phyloP scores from a whole-genome alignment of 768 basidiomycete genomes.

The Melanogaster broomeanus region DNA sequence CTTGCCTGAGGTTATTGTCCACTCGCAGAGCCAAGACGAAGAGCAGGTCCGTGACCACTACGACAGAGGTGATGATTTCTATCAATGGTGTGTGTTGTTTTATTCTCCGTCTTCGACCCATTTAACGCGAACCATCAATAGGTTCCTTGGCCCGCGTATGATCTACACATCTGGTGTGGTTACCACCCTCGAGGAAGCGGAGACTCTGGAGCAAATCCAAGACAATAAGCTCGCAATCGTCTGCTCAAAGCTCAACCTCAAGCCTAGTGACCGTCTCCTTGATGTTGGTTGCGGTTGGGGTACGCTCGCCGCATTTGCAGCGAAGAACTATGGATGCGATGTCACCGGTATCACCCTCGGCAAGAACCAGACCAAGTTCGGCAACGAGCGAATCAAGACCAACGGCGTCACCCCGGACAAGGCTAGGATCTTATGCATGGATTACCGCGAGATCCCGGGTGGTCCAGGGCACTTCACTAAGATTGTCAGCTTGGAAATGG shows the following conservation, averaged over 20 bases:
- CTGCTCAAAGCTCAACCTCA: constrained; percentile 89
- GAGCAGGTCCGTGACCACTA: constrained; percentile 97
- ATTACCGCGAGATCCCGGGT: constrained; percentile 88
- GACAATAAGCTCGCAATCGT: constrained; percentile 97
- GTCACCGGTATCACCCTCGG: constrained; percentile 94
- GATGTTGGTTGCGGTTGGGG: constrained; percentile 97
- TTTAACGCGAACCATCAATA: constrained; percentile 21
- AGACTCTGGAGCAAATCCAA: constrained; percentile 92
- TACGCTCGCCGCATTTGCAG: constrained; percentile 90
- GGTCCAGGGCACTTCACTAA: constrained; percentile 80
- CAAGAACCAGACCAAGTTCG: constrained; percentile 90
- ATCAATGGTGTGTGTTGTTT: constrained; percentile 62
- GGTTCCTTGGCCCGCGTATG: constrained; percentile 96
- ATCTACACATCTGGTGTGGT: constrained; percentile 96
- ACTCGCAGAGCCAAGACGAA: constrained; percentile 90
- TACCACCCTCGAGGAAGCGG: constrained; percentile 62
- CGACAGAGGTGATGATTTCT: constrained; percentile 97
- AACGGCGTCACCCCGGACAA: constrained; percentile 74
- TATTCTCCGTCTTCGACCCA: neutral
- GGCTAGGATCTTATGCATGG: constrained; percentile 90
- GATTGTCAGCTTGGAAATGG: constrained; percentile 98
- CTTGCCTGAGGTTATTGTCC: constrained; percentile 91
- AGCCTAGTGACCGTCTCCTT: constrained; percentile 81
- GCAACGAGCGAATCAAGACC: constrained; percentile 79
- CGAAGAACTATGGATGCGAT: constrained; percentile 97